Base-by-base conservation (phyloP, 2,329 filamentous ascomycete species). In the Apiospora hydei region DNA sequence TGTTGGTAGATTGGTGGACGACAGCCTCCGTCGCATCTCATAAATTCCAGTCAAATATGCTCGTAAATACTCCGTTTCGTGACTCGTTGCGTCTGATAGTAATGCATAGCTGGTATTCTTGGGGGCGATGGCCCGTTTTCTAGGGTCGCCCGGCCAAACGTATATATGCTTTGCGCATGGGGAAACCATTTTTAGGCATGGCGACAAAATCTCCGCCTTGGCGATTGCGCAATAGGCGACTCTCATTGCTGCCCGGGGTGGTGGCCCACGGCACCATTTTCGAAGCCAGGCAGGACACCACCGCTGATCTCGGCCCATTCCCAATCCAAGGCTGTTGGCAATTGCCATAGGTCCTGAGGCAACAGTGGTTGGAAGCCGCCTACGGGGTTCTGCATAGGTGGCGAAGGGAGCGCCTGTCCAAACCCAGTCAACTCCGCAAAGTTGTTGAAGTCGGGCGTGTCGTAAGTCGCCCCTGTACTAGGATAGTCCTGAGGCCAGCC, bases 271-370 rank as follows among this genome's bases (percentile, higher is more conserved):
- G 66, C 66, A 21, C 66, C 66, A 74, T 91, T 92, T 78, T 92
- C 90, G 53, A 91, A 90, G 38, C 87, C 87, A 14, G 90, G 89
- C 76, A 91, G 91, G 2, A 86, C 85, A 13, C 89, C 90, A n/a
- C 89, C 89, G 44, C 88, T 91, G 86, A 92, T 90, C 80, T 91
- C 90, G 1, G 89, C 89, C 88, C 89, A 92, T 78, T 89, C 94
- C 95, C 95, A 98, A 80, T 98, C 96, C 30, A 98, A 88, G 3
- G 94, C 97, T 92, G 98, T 97, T 1, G 96, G 95, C 89, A 98
- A 92, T 81, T 96, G 93, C 91, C 96, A 99, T 38, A 98, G 83
- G 82, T 98, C 96, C 77, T 96, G 94, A 5, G 96, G 96, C 30
- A 98, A 90, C 78, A 98, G 92, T 0, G 95, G 95, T 76, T 95